phyloP scores from a whole-genome alignment of 495 filamentous ascomycete species.

The Cercophora newfieldiana region DNA sequence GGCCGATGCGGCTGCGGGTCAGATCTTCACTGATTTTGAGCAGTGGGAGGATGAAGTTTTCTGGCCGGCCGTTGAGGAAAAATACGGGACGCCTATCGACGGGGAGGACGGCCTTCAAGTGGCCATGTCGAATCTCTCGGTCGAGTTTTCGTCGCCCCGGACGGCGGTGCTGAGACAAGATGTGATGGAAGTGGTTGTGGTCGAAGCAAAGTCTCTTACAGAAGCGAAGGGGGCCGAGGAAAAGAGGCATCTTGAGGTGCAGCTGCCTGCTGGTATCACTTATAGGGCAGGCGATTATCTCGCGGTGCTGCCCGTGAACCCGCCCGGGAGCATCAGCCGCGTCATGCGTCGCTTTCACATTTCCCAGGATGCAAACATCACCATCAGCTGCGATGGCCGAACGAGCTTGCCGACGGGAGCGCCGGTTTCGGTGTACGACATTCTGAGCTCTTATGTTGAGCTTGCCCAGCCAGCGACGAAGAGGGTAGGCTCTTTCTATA shows the following conservation, averaged over 20 bases:
- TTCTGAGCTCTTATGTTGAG: conserved; percentile 72
- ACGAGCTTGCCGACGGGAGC: conserved; percentile 59
- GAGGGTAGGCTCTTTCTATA: conserved; percentile 33
- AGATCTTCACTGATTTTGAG: conserved; percentile 73
- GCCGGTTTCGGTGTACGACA: conserved; percentile 59
- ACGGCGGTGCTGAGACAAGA: conserved; percentile 65
- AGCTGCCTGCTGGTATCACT: conserved; percentile 62
- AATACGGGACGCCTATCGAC: conserved; percentile 40
- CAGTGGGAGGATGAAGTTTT: conserved; percentile 64
- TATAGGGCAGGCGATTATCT: conserved; percentile 78
- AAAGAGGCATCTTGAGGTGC: conserved; percentile 67
- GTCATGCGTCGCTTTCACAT: conserved; percentile 53
- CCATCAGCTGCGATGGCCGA: conserved; percentile 43
- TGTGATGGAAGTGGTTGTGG: conserved; percentile 61
- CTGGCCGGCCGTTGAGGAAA: conserved; percentile 63
- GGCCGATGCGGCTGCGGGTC: conserved; percentile 60
- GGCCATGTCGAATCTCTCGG: conserved; percentile 45
- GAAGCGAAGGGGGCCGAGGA: conserved; percentile 53
- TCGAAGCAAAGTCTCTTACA: conserved; percentile 57
- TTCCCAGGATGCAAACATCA: conserved; percentile 61
- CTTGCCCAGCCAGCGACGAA: conserved; percentile 67
- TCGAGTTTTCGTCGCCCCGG: conserved; percentile 60
- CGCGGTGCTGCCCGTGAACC: conserved; percentile 70
- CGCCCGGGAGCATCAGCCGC: conserved; percentile 56
- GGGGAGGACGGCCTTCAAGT: conserved; percentile 1